Percentiles rank a stretch among this genome's conserved stretches.
Evolutionary conservation across 2,329 filamentous ascomycete genomes (phyloP).

Genomic region (Zasmidium citrigriseum): DNA sequence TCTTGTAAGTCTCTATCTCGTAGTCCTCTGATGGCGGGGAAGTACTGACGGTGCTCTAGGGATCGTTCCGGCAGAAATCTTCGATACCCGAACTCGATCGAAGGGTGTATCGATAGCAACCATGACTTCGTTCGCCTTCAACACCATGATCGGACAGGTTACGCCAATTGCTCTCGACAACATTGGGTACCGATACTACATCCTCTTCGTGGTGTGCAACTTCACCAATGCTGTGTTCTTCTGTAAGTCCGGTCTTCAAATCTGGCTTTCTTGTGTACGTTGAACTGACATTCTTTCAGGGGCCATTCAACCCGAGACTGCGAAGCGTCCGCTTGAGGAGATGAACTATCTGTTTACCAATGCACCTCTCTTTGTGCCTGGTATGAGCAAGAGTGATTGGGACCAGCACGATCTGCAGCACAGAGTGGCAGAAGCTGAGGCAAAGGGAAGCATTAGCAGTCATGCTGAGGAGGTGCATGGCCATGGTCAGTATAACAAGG

Average conservation of each 20-base stretch:
- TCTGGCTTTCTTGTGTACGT: too few relatives aligned
- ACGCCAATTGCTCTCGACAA: constrained; percentile 61
- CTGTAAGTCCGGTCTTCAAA: constrained; percentile 37
- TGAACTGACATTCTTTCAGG: constrained; percentile 27
- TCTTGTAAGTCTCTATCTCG: constrained; percentile 41
- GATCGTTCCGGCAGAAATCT: constrained; percentile 47
- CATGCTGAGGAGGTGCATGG: constrained; percentile 22
- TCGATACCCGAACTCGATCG: constrained; percentile 69
- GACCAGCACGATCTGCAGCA: constrained; percentile 60
- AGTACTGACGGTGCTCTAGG: constrained; percentile 12
- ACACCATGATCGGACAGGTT: constrained; percentile 72
- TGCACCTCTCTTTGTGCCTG: constrained; percentile 63
- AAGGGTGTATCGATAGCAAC: constrained; percentile 76
- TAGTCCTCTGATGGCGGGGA: not conserved
- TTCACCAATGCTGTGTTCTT: constrained; percentile 69
- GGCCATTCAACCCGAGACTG: constrained; percentile 66
- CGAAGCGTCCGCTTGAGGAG: constrained; percentile 64
- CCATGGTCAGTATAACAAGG: not conserved
- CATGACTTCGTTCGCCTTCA: constrained; percentile 71
- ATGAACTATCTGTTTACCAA: constrained; percentile 66
- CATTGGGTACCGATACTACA: constrained; percentile 60
- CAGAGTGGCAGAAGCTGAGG: constrained; percentile 58
- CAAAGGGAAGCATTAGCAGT: constrained; percentile 45
- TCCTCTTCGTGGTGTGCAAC: constrained; percentile 68
- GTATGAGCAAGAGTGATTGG: constrained; percentile 57